Conservation (phyloP, 805 yeast species). For the Metschnikowia drakensbergensis region DNA sequence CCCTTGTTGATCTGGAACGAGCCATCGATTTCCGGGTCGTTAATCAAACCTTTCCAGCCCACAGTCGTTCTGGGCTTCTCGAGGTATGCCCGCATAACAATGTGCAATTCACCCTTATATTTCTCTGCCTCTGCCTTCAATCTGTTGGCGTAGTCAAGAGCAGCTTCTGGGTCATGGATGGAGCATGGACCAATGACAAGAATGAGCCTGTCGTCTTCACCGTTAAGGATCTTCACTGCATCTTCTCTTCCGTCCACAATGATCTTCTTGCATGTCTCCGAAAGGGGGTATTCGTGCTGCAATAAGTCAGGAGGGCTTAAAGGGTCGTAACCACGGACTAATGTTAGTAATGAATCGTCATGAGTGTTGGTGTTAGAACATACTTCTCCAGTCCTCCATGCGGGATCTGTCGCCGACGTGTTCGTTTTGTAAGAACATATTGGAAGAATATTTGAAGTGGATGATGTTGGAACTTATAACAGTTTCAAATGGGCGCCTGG, state of each 20-base stretch:
- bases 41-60: constrained; percentile 98
- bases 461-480: neutral
- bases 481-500: neutral
- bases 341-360: constrained; percentile 11
- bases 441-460: constrained; percentile 10
- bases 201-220: constrained; percentile 76
- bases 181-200: constrained; percentile 97
- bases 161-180: constrained; percentile 86
- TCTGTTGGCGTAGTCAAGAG: constrained; percentile 78
- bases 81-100: constrained; percentile 95
- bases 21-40: constrained; percentile 92
- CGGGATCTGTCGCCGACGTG: constrained; percentile 80
- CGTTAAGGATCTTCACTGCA: constrained; percentile 68
- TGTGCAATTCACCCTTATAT: constrained; percentile 68
- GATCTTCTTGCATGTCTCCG: constrained; percentile 50
- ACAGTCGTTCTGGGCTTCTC: constrained; percentile 99
- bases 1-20: constrained; percentile 95
- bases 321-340: constrained; percentile 83
- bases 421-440: constrained; percentile 82
- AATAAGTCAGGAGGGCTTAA: constrained; percentile 87
- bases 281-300: constrained; percentile 77
- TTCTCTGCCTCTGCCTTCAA: constrained; percentile 66
- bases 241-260: constrained; percentile 77
- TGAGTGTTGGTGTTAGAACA: constrained; percentile 17
- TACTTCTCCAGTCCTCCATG: constrained; percentile 51